Conservation (phyloP, 129 eudicot genomes). For the Arctium minus region DNA sequence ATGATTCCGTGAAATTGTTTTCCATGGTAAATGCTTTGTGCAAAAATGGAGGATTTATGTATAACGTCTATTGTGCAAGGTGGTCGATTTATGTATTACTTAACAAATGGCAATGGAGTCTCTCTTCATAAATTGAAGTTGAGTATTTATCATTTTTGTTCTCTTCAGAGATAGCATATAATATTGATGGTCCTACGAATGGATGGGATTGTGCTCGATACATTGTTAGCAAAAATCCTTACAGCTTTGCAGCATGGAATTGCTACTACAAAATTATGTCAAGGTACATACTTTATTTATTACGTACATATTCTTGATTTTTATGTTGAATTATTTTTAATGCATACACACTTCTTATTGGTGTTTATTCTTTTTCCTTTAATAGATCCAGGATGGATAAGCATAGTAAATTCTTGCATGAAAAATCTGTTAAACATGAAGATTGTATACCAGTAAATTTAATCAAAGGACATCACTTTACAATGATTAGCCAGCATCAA, state of each 20-base stretch:
- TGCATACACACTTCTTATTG: background rate
- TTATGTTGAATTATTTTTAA: background rate
- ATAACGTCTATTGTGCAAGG: background rate
- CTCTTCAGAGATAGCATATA: slow-evolving; percentile 63
- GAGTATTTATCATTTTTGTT: background rate
- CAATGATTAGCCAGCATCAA: slow-evolving; percentile 80
- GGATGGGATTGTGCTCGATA: slow-evolving; percentile 84
- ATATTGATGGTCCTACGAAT: slow-evolving; percentile 72
- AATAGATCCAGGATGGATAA: slow-evolving; percentile 48
- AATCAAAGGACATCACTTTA: slow-evolving; percentile 69
- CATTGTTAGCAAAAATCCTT: slow-evolving; percentile 75
- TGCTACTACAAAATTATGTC: slow-evolving; percentile 75
- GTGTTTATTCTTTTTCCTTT: background rate
- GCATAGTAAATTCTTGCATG: slow-evolving; percentile 68
- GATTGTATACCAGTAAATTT: slow-evolving; percentile 68
- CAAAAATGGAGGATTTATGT: background rate
- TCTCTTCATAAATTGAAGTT: background rate
- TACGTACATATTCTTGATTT: slow-evolving; percentile 2
- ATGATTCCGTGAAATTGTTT: background rate
- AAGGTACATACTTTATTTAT: slow-evolving; percentile 39
- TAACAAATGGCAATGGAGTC: too few relatives aligned
- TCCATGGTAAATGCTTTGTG: too few relatives aligned
- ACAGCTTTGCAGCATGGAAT: slow-evolving; percentile 94
- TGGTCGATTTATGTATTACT: too few relatives aligned
- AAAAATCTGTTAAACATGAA: slow-evolving; percentile 49